phyloP scores from a whole-genome alignment of 1,284 basidiomycete species.

The Rhizoctonia solani region DNA sequence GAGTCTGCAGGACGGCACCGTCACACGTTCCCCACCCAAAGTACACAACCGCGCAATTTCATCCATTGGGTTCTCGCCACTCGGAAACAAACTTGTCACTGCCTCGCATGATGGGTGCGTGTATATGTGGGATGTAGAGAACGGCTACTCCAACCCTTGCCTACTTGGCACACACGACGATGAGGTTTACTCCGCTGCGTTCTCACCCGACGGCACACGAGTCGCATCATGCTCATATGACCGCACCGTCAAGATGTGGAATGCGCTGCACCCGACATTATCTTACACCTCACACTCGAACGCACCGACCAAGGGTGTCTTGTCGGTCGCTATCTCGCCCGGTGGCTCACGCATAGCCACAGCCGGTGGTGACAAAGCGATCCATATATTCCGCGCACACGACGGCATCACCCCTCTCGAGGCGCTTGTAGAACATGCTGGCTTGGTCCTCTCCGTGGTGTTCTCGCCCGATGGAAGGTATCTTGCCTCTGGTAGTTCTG shows the following conservation, averaged over 20 bases:
- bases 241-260: background rate
- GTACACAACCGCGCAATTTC: too few species aligned
- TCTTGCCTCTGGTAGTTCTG: background rate
- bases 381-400: too few species aligned
- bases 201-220: background rate
- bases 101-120: background rate
- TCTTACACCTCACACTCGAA: too few species aligned
- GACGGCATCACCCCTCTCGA: too few species aligned
- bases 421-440: too few species aligned
- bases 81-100: background rate
- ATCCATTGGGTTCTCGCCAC: too few species aligned
- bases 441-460: background rate
- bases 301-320: background rate
- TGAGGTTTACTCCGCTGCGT: too few species aligned
- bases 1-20: too few species aligned
- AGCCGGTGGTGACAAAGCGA: too few species aligned
- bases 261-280: background rate
- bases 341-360: background rate
- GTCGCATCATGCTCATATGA: background rate
- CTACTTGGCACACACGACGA: too few species aligned
- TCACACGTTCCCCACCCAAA: too few species aligned
- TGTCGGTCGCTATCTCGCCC: background rate
- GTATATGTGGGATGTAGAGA: background rate
- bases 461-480: background rate
- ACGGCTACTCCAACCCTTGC: too few species aligned